Base-by-base conservation (phyloP, 805 yeast species). In the Myxozyma sirexii region DNA sequence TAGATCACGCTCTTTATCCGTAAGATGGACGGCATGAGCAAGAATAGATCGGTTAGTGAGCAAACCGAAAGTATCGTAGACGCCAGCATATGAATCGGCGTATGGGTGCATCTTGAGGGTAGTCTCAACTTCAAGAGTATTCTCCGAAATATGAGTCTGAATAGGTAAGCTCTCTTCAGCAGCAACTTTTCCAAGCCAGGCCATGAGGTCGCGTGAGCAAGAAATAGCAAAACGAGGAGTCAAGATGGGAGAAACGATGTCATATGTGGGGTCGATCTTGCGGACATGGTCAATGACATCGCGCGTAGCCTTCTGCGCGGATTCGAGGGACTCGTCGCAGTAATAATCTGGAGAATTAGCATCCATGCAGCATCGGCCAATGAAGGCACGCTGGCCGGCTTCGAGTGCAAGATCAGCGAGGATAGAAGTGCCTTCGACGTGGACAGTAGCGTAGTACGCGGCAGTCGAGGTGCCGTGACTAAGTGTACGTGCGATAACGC, bases 331-430 rank as follows among this genome's bases (percentile, higher is more conserved):
- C 68, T 89, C 92, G 31, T 69, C 68, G 44, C 77, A 71, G 72
- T 89, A 84, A 70, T 82, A 87, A 31, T 82, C 86, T 0, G 94
- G 96, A 0, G 90, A 82, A 74, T 89, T 86, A 62, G 82, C 81
- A 70, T 91, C 87, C 98, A 94, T 94, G 71, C 98, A 94, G 21
- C 90, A 96, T 68, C 93, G 86, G 3, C 99, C 99, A 39, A 94
- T 84, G 55, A 88, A 80, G 0, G 97, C 97, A 62, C 97, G 78
- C 74, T 92, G 98, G 39, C 97, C 96, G 31, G 76, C 67, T 41
- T 76, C 61, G 12, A 85, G 75, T 37, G 93, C 84, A 15, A 87
- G 71, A 59, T 86, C 87, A 1, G 96, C 96, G 68, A 94, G 81
- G 38, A 86, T 67, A 53, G 86, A 86, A 1, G 97, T 82, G 2